A percentile compares a stretch with the other conserved stretches of the same genome.
Evolutionary conservation across 352 stramenopile species (phyloP).

Genomic region (Phytophthora nicotianae): DNA sequence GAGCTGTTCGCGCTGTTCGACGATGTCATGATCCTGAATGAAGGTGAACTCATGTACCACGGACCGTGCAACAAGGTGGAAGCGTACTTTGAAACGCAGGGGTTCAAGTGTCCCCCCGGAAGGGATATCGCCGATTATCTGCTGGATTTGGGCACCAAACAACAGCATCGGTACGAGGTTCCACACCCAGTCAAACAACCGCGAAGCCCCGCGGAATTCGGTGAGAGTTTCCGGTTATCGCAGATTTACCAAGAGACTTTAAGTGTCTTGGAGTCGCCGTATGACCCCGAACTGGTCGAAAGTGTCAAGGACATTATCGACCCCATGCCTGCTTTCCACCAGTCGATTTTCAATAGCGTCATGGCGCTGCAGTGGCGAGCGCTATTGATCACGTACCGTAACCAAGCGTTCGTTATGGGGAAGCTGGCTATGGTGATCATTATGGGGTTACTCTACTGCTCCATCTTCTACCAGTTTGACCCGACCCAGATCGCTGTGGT

Average conservation of each 20-base stretch:
- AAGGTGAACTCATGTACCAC: slow-evolving; percentile 23
- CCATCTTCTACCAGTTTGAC: slow-evolving; percentile 27
- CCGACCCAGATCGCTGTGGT: slow-evolving; percentile 23
- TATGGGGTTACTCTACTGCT: slow-evolving; percentile 44
- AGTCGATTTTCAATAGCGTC: slow-evolving; percentile 32
- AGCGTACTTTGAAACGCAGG: slow-evolving; percentile 39
- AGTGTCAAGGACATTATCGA: slow-evolving; percentile 31
- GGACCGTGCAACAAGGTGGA: slow-evolving; percentile 32
- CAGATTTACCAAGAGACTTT: slow-evolving; percentile 20
- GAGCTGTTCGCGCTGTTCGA: slow-evolving; percentile 21
- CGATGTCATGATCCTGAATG: slow-evolving; percentile 24
- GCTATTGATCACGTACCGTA: slow-evolving; percentile 57
- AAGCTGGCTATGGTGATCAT: slow-evolving; percentile 46
- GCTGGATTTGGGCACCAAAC: slow-evolving; percentile 37
- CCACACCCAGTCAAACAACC: slow-evolving; percentile 8
- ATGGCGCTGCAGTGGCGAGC: slow-evolving; percentile 45
- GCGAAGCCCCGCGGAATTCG: slow-evolving; percentile 39
- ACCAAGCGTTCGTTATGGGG: slow-evolving; percentile 43
- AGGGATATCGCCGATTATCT: slow-evolving; percentile 41
- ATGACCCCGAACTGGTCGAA: slow-evolving; percentile 19
- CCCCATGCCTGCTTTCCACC: slow-evolving; percentile 38
- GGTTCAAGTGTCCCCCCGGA: slow-evolving; percentile 30
- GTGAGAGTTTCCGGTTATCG: slow-evolving; percentile 26
- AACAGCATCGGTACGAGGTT: slow-evolving; percentile 29
- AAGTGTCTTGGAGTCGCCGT: slow-evolving; percentile 12